Conservation (phyloP, 2,329 filamentous ascomycete species). For the Phoma sp. region DNA sequence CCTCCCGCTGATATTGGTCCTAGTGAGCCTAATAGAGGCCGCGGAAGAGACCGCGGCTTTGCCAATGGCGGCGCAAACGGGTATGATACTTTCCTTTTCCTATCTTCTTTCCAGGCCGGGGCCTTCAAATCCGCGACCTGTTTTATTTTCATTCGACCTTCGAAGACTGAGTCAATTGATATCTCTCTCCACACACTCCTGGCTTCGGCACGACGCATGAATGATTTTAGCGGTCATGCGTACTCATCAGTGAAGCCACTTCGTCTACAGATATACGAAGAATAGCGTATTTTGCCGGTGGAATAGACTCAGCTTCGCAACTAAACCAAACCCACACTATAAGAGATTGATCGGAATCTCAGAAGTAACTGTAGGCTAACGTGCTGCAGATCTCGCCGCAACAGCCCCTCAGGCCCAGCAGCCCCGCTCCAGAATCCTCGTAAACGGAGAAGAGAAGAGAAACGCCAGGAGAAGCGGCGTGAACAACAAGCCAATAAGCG, state of each 20-base stretch:
- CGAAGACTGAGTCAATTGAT: too few relatives aligned
- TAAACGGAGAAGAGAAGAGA: constrained; percentile 60
- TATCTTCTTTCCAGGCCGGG: constrained; percentile 24
- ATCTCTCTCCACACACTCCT: too few relatives aligned
- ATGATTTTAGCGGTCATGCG: too few relatives aligned
- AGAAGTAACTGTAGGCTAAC: neutral
- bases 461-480: constrained; percentile 44
- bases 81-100: constrained; percentile 37
- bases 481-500: constrained; percentile 48
- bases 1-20: constrained; percentile 52
- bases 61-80: constrained; percentile 35
- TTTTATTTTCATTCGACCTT: neutral
- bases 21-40: constrained; percentile 35
- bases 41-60: constrained; percentile 30
- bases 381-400: constrained; percentile 41
- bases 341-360: neutral
- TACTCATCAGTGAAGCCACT: neutral
- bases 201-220: neutral
- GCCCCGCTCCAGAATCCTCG: constrained; percentile 56
- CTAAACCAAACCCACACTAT: neutral
- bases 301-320: neutral
- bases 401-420: constrained; percentile 54
- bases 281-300: neutral
- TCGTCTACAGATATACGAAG: neutral
- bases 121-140: too few relatives aligned